Percentiles rank a stretch among this genome's conserved stretches.
Conservation (phyloP, 176 grass and related monocot species). For the Puccinellia tenuiflora region DNA sequence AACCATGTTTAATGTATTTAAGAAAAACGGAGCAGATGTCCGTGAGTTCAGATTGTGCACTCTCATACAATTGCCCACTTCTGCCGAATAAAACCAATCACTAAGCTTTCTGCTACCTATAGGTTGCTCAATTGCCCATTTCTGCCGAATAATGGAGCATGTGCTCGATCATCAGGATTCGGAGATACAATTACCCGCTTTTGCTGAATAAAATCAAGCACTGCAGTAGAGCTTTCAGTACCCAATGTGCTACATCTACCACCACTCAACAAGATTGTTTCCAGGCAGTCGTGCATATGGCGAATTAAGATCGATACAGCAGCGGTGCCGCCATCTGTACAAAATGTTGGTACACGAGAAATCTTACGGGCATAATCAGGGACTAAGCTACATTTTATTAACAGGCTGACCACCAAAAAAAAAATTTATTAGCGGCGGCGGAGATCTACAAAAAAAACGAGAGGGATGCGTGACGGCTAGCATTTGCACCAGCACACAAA, state of each 20-base stretch:
- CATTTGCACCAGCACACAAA: conserved; percentile 52
- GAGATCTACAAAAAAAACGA: conserved; percentile 6
- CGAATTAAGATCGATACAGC: neutral
- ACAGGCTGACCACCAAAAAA: neutral
- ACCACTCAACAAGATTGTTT: neutral
- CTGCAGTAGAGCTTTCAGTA: neutral
- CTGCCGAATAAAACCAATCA: no score
- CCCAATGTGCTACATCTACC: neutral
- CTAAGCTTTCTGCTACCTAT: no score
- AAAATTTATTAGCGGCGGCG: neutral
- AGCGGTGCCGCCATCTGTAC: neutral
- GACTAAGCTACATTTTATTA: neutral
- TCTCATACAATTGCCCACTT: no score
- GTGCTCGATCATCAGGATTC: neutral
- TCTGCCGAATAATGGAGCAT: no score
- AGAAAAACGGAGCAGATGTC: no score
- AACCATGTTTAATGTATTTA: no score
- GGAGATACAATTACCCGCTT: neutral
- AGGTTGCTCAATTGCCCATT: no score
- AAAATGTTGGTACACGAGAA: neutral
- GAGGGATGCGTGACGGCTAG: neutral
- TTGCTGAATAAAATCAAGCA: neutral
- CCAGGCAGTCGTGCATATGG: neutral
- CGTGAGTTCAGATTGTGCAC: no score
- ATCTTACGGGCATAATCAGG: neutral